A percentile compares a stretch with the other conserved stretches of the same genome.
phyloP scores from a whole-genome alignment of 139 green algal species.

The Coelastrella sp. region DNA sequence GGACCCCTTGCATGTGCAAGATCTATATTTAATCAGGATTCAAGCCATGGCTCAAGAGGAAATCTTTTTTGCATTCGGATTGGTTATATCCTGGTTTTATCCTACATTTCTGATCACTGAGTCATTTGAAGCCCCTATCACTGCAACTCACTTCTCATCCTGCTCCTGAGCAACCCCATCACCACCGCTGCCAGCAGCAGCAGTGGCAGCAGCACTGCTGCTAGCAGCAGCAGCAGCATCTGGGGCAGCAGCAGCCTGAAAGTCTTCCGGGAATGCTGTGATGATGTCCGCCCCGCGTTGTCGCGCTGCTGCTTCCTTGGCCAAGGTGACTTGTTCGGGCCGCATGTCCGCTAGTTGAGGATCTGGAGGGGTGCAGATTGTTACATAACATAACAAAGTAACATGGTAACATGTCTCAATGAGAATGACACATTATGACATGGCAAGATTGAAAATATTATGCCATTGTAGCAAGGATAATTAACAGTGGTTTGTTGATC shows the following conservation, averaged over 20 bases:
- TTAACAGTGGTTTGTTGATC: no score
- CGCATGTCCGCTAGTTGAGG: conserved; percentile 43
- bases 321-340: conserved; percentile 72
- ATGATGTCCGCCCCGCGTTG: conserved; percentile 69
- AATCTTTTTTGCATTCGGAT: no score
- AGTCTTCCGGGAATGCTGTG: conserved; percentile 62
- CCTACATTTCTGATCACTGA: no score
- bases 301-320: conserved; percentile 60
- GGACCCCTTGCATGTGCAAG: no score
- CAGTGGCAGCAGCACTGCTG: conserved; percentile 57
- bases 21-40: no score
- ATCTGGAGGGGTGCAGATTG: neutral
- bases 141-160: conserved; percentile 59
- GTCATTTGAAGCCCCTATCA: neutral
- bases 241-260: neutral
- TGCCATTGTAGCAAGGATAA: no score
- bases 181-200: conserved; percentile 19
- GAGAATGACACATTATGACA: no score
- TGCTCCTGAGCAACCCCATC: conserved; percentile 33
- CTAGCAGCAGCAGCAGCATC: conserved; percentile 38
- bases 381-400: no score
- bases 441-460: no score
- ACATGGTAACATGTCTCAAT: no score
- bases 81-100: no score
- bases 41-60: no score